Conservation (phyloP, 2,329 filamentous ascomycete species). For the Colletotrichum sp. region DNA sequence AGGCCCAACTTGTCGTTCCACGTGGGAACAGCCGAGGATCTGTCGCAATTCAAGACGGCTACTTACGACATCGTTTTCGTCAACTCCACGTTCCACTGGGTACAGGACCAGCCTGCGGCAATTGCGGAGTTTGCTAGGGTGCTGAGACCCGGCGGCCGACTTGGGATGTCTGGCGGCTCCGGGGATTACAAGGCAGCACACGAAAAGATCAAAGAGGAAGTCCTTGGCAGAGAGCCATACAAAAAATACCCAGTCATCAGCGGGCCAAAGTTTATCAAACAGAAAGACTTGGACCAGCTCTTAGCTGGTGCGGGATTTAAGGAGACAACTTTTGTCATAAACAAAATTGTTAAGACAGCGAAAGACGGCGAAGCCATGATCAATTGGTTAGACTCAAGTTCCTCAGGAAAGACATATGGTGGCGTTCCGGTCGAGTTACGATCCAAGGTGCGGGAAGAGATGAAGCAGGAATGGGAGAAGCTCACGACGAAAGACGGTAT, state of each 20-base stretch:
- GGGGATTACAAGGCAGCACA: neutral
- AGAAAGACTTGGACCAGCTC: neutral
- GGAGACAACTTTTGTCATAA: neutral
- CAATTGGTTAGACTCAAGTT: conserved; percentile 6
- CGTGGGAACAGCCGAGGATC: conserved; percentile 37
- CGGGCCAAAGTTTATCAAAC: neutral
- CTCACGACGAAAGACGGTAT: neutral
- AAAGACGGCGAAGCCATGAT: conserved; percentile 1
- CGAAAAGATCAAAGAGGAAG: neutral
- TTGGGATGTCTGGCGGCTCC: conserved; percentile 4
- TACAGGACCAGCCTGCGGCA: neutral
- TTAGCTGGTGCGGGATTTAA: neutral
- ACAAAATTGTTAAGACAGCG: neutral
- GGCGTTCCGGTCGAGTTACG: neutral
- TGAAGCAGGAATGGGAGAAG: conserved; percentile 5
- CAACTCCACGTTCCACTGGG: conserved; percentile 18
- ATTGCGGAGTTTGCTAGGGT: conserved; percentile 7
- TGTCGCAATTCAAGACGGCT: conserved; percentile 35
- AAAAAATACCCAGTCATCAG: neutral
- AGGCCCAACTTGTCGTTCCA: neutral
- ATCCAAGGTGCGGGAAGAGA: neutral
- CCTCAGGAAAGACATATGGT: neutral
- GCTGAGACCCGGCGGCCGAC: neutral
- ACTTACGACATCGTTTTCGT: conserved; percentile 35
- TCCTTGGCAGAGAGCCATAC: neutral